These are phyloP conservation scores for Suillus lakei DNA, from an alignment of 768 basidiomycete genomes.

Conservation along the genomic window DNA sequence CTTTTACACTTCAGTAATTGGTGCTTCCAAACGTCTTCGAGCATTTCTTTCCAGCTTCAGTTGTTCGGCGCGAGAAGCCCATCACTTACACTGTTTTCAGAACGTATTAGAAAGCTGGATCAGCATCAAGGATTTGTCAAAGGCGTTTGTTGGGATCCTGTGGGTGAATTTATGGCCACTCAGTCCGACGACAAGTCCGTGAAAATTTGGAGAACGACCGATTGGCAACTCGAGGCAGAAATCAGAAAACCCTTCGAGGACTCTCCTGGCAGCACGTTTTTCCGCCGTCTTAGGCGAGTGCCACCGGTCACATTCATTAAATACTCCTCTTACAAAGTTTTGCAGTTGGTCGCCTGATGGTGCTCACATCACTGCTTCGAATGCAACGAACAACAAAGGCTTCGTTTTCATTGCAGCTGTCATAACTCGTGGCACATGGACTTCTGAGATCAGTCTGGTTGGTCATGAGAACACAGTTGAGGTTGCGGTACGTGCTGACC, in stretches of 20 bases:
- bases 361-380: slow-evolving; percentile 97
- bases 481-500: slow-evolving; percentile 70
- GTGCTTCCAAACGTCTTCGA: neutral
- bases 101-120: slow-evolving; percentile 82
- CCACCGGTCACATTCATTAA: neutral
- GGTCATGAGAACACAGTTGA: slow-evolving; percentile 98
- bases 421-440: slow-evolving; percentile 88
- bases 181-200: slow-evolving; percentile 96
- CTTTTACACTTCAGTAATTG: slow-evolving; percentile 1
- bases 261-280: slow-evolving; percentile 95
- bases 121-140: slow-evolving; percentile 97
- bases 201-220: slow-evolving; percentile 94
- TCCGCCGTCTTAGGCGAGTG: slow-evolving; percentile 80
- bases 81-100: slow-evolving; percentile 43
- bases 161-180: slow-evolving; percentile 97
- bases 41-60: neutral
- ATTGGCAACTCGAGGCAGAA: slow-evolving; percentile 87
- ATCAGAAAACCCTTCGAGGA: slow-evolving; percentile 91
- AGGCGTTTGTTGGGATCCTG: slow-evolving; percentile 98
- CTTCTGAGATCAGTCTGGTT: slow-evolving; percentile 90
- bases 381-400: slow-evolving; percentile 94
- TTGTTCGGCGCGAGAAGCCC: neutral
- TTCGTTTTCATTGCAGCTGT: slow-evolving; percentile 98
- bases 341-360: slow-evolving; percentile 97
- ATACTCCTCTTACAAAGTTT: neutral